Evolutionary conservation across 2,329 filamentous ascomycete genomes (phyloP), one percentile per base, ranked within the genome.

Genomic region (Botryotinia calthae): DNA sequence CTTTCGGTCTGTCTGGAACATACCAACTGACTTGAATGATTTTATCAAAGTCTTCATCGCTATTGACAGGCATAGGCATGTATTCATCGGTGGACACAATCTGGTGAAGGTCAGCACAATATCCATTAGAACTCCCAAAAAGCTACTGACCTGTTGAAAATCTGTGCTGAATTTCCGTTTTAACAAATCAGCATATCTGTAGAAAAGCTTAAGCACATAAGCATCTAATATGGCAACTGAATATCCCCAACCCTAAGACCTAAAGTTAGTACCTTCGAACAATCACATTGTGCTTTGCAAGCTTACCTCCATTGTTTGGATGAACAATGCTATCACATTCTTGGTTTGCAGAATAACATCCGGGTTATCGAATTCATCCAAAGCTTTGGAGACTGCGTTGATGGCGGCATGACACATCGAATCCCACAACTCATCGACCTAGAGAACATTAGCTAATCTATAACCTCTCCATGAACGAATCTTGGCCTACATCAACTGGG

Each of bases 341-440:
- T 99, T 99, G 79, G 98, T 95, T 81, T 96, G 97, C n/a, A 98
- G 85, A 51, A 99, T 85, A 42, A 92, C 89, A 80, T 98, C 95
- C 20, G 96, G 94, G 80, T 97, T 96, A 73, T 90, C 90, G n/a
- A 99, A 89, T 58, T 90, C 89, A 67, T 88, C 87, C 7, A 99
- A 84, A 0, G 93, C 91, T 77, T 91, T 93, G 0, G 91, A 90
- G 75, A 97, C 97, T 65, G 98, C 85, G 14, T 87, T 88, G 76
- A 98, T 94, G 0, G 93, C 91, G 62, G 91, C 90, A 79, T 95
- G 93, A 80, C 95, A 98, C 93, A 98, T 96, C 0, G 95, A 98
- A 79, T 98, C 95, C 96, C 96, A 99, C 2, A 99, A 85, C 82
- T 98, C 96, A 80, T 99, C 96, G n/a, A 98, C 90, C 92, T 95